phyloP scores from a whole-genome alignment of 1,139 yeast species.

The Suhomyces bolitotheri region DNA sequence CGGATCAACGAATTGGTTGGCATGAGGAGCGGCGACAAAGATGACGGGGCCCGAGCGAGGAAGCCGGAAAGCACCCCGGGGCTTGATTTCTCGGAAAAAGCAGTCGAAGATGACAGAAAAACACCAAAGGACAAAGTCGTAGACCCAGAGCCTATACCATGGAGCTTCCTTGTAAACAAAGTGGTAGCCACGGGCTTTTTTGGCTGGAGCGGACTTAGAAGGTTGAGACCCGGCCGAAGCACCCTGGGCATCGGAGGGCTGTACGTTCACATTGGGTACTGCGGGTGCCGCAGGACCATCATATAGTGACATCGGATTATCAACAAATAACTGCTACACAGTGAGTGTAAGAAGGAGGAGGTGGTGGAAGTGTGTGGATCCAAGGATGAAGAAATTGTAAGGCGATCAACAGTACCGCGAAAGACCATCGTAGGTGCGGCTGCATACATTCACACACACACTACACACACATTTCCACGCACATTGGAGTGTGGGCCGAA shows the following conservation, averaged over 20 bases:
- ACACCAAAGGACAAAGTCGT: conserved; percentile 52
- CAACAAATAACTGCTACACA: no score
- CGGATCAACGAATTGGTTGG: conserved; percentile 95
- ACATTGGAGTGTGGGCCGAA: no score
- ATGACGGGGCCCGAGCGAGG: conserved; percentile 86
- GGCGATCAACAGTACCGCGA: no score
- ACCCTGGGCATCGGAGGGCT: neutral
- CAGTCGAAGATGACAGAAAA: conserved; percentile 47
- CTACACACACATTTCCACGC: no score
- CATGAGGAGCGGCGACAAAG: conserved; percentile 97
- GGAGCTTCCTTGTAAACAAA: conserved; percentile 16
- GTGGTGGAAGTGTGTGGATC: no score
- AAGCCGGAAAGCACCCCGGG: conserved; percentile 87
- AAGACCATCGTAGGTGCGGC: no score
- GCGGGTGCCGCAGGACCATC: conserved; percentile 1
- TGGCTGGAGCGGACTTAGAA: neutral
- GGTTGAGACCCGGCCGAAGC: no score
- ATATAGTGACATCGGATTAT: conserved; percentile 1
- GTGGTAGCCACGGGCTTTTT: neutral
- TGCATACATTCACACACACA: no score
- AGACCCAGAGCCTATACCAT: conserved; percentile 41
- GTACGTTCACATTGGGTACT: no score
- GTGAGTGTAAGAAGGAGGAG: no score
- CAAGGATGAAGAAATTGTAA: no score
- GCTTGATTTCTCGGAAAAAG: conserved; percentile 86